These are phyloP conservation scores for Pleurotus citrinopileatus DNA, from an alignment of 768 basidiomycete species.

Conservation along the genomic window DNA sequence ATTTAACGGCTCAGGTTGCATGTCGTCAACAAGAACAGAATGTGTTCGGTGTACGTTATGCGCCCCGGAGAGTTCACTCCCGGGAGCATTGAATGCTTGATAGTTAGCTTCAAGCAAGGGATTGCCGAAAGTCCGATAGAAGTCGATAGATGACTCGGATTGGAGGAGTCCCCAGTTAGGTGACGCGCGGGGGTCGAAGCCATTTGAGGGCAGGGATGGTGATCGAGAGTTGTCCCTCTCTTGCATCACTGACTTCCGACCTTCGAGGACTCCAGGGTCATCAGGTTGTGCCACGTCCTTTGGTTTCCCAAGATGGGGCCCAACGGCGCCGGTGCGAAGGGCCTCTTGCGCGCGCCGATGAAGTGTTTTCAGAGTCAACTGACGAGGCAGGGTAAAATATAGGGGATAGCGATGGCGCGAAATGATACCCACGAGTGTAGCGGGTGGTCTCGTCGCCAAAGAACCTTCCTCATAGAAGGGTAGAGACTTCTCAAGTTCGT, in stretches of 20 bases:
- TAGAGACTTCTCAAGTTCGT: conserved; percentile 33
- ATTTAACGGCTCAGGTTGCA: too few relatives aligned
- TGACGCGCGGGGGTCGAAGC: not conserved
- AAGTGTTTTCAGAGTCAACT: conserved; percentile 38
- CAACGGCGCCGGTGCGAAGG: conserved; percentile 22
- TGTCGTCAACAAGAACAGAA: too few relatives aligned
- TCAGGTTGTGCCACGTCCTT: conserved; percentile 19
- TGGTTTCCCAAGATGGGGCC: not conserved
- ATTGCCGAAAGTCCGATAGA: conserved; percentile 11
- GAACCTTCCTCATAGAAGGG: conserved; percentile 43
- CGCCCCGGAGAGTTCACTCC: not conserved
- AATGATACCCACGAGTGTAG: conserved; percentile 28
- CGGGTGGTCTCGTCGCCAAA: conserved; percentile 30
- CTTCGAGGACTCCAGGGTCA: conserved; percentile 35
- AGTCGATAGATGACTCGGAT: conserved; percentile 11
- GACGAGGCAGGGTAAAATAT: not conserved
- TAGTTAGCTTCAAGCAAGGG: not conserved
- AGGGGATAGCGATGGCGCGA: not conserved
- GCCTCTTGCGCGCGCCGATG: conserved; percentile 29
- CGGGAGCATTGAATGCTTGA: not conserved
- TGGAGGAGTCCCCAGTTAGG: too few relatives aligned
- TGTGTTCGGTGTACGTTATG: too few relatives aligned
- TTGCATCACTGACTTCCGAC: conserved; percentile 33
- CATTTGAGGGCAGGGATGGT: conserved; percentile 15
- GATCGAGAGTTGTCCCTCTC: conserved; percentile 26